Conservation (phyloP, 352 stramenopile species). For the Phytophthora sp. region DNA sequence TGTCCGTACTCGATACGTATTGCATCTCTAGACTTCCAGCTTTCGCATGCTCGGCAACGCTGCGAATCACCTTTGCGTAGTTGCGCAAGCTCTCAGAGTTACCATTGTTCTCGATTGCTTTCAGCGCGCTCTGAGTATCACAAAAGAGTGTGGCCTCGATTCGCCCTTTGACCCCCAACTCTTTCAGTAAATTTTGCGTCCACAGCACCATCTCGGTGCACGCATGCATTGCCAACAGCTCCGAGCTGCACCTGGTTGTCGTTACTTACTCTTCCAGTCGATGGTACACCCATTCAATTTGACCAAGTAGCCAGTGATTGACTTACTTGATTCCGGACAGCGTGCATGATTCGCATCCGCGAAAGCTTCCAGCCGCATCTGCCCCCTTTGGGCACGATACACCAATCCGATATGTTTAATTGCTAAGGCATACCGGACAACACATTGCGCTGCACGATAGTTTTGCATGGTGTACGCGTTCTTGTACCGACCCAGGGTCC, state of each 20-base stretch:
- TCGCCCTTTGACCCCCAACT: constrained; percentile 10
- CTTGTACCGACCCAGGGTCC: not conserved
- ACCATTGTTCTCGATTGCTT: constrained; percentile 17
- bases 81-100: constrained; percentile 11
- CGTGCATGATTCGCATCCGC: not conserved
- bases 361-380: not conserved
- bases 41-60: not conserved
- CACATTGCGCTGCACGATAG: not conserved
- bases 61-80: constrained; percentile 9
- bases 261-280: not conserved
- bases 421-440: not conserved
- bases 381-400: not conserved
- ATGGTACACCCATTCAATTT: not conserved
- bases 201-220: constrained; percentile 3
- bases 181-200: constrained; percentile 3
- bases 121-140: constrained; percentile 12
- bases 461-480: not conserved
- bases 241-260: not conserved
- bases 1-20: not conserved
- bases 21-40: not conserved
- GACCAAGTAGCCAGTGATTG: not conserved
- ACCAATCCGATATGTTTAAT: not conserved
- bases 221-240: not conserved
- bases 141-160: constrained; percentile 6
- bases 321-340: not conserved